Base-by-base conservation (phyloP, 768 basidiomycete genomes). In the Imleria badia region DNA sequence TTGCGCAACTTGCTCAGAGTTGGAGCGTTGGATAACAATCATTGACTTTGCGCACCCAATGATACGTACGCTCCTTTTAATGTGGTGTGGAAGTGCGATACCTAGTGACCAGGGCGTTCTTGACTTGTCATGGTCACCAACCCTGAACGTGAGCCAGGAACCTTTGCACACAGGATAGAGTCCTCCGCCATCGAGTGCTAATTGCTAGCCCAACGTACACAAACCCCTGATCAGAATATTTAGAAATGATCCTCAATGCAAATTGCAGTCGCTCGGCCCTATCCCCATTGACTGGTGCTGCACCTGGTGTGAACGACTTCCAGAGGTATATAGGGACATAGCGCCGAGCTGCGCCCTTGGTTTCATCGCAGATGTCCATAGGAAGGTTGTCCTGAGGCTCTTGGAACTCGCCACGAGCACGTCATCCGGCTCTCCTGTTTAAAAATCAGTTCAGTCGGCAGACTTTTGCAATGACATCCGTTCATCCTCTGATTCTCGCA, bases 41-140 rank as follows among this genome's bases (percentile, higher is more conserved):
- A 39, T 40, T 36, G 36, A n/a, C 19, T 40, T 39, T 41, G 22
- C 30, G 22, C 33, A 51, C 30, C 45, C 46, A 11, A 41, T 62
- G 50, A 57, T 43, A 30, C 39, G 34, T 51, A 38, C 15, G 40
- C 22, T 57, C 46, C 33, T 38, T 20, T 45, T 35, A 5, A 54
- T 56, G n/a, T n/a, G n/a, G 36, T 33, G 39, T 62, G 33, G 49
- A 46, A 50, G 22, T 53, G 51, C 36, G 26, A 56, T 35, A 4
- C 34, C 9, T 33, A n/a, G 30, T 36, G 31, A 15, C n/a, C 5
- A 39, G 42, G 15, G 17, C 33, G 26, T n/a, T n/a, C n/a, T 45
- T 31, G 14, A 19, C 38, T 19, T 45, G 26, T n/a, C n/a, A n/a
- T 45, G 22, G 14, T 29, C 14, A 45, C 23, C 17, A 48, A 11